These are phyloP conservation scores for Hymenoscyphus linearis DNA, from an alignment of 2,329 filamentous ascomycete genomes.

Conservation along the genomic window DNA sequence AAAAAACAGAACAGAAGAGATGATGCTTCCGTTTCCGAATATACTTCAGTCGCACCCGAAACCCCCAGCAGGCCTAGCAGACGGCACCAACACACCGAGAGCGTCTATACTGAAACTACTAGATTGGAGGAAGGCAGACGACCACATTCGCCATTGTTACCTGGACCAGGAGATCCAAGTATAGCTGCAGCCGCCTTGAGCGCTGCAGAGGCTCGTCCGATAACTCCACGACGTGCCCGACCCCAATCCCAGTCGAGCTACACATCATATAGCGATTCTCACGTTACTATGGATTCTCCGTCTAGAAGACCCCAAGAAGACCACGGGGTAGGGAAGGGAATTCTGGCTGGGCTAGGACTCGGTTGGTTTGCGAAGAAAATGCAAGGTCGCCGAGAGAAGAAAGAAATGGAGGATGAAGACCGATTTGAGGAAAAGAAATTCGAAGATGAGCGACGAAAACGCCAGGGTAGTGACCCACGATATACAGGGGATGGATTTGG, in stretches of 20 bases:
- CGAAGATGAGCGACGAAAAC: slow-evolving; percentile 54
- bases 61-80: slow-evolving; percentile 48
- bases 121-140: slow-evolving; percentile 29
- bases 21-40: slow-evolving; percentile 48
- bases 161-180: slow-evolving; percentile 41
- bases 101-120: slow-evolving; percentile 43
- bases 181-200: slow-evolving; percentile 43
- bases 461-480: slow-evolving; percentile 47
- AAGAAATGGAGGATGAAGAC: slow-evolving; percentile 34
- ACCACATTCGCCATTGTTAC: slow-evolving; percentile 38
- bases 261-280: slow-evolving; percentile 35
- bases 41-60: slow-evolving; percentile 57
- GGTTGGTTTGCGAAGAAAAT: slow-evolving; percentile 65
- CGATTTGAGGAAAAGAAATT: slow-evolving; percentile 38
- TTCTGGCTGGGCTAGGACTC: slow-evolving; percentile 58
- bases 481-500: slow-evolving; percentile 65
- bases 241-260: slow-evolving; percentile 44
- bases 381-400: slow-evolving; percentile 47
- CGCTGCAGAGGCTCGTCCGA: slow-evolving; percentile 38
- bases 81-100: slow-evolving; percentile 27
- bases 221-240: slow-evolving; percentile 35
- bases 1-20: slow-evolving; percentile 41
- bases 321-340: slow-evolving; percentile 37
- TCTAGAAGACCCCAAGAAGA: slow-evolving; percentile 49
- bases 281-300: slow-evolving; percentile 40